Conservation (phyloP, 768 basidiomycete species). For the Pulveroboletus sp. region DNA sequence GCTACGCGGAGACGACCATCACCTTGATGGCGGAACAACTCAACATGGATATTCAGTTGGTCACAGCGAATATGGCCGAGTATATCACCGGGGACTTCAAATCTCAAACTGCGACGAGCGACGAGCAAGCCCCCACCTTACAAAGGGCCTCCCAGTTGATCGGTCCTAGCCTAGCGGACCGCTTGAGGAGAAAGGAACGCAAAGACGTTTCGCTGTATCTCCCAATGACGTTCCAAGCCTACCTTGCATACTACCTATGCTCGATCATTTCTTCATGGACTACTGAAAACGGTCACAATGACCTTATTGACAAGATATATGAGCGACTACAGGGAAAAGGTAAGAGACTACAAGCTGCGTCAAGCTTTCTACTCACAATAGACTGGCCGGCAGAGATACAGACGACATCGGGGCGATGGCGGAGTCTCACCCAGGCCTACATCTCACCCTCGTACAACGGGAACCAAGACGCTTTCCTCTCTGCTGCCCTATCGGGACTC, state of each 20-base stretch:
- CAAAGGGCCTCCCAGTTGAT: neutral
- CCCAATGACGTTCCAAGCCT: constrained; percentile 10
- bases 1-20: constrained; percentile 6
- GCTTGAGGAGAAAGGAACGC: neutral
- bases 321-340: constrained; percentile 6
- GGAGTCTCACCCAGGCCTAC: constrained; percentile 9
- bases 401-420: constrained; percentile 10
- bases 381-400: constrained; percentile 4
- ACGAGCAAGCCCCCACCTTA: neutral
- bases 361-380: neutral
- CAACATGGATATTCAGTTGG: constrained; percentile 13
- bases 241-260: neutral
- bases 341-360: neutral
- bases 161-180: neutral
- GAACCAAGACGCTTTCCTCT: too few relatives aligned
- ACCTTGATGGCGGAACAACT: constrained; percentile 7
- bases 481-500: too few relatives aligned
- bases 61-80: constrained; percentile 9
- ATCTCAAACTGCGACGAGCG: neutral
- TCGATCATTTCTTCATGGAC: constrained; percentile 14
- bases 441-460: too few relatives aligned
- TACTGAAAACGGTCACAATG: neutral
- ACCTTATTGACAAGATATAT: constrained; percentile 7
- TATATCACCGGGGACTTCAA: neutral
- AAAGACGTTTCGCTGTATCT: constrained; percentile 3